Base-by-base conservation (phyloP, 1,284 basidiomycete genomes). In the Apiotrichum mycotoxinovorans region DNA sequence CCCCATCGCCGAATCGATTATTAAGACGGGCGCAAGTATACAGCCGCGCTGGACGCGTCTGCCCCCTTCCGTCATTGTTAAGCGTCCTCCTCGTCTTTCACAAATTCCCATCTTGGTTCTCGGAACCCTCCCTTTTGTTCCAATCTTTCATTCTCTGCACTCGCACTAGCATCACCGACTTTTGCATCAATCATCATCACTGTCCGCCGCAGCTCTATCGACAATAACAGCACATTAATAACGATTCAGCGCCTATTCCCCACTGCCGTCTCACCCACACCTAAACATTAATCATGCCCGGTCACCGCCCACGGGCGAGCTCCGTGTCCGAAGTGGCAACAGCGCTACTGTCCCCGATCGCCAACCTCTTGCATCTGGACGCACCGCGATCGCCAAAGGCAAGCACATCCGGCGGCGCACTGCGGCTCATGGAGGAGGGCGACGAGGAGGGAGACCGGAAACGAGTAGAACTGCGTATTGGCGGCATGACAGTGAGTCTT, bases 391-490 rank as follows among this genome's bases (percentile, higher is more conserved):
- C 30, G 50, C 26, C 37, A 4, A 38, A n/a, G 22, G 25, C 20
- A 23, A 20, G 48, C 56, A 35, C 25, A 9, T 14, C 25, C 3
- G 35, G 7, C 35, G 48, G 23, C 35, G 46, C 47, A 10, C 35
- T 49, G 54, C 20, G 52, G 52, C 44, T 58, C 58, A 26, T 58
- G 52, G 44, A 54, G 49, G 43, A 61, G 45, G 22, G 61, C 18
- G 40, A 37, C 17, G 52, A 51, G 26, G 46, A n/a, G 17, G 27
- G 22, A 4, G 54, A 54, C 9, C 43, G 58, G 15, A 67, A 65
- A 54, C 63, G 72, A 22, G 76, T 76, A 42, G 77, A 77, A 59
- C 67, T 78, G 50, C 64, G 69, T 35, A 66, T 77, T n/a, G 75
- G 74, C 25, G 74, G 73, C 22, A 75, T 76, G 75, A 77, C 73